A percentile compares a stretch with the other conserved stretches of the same genome.
Conservation (phyloP, 257 asterid species). For the Ballota nigra region DNA sequence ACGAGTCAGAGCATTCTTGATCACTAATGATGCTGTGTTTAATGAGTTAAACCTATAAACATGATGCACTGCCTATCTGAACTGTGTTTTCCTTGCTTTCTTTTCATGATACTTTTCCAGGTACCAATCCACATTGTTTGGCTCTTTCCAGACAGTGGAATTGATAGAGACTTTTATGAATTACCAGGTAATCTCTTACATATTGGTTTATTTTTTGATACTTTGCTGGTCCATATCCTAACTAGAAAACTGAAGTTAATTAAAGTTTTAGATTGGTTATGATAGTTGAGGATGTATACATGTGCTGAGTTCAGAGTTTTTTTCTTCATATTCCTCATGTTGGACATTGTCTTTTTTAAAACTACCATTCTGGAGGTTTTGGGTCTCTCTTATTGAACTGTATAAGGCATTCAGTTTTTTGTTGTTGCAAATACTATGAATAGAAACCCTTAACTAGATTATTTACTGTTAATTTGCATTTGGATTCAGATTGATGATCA, state of each 20-base stretch:
- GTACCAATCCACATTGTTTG: slow-evolving; percentile 93
- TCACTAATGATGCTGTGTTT: neutral
- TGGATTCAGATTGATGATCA: neutral
- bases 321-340: neutral
- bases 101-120: slow-evolving; percentile 31
- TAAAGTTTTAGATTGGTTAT: neutral
- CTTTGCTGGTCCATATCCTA: neutral
- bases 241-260: neutral
- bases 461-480: neutral
- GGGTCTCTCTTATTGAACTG: neutral
- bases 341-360: neutral
- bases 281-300: slow-evolving; percentile 1
- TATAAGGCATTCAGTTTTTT: neutral
- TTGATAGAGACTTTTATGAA: slow-evolving; percentile 97
- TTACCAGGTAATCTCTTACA: slow-evolving; percentile 60
- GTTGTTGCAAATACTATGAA: neutral
- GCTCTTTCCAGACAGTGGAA: slow-evolving; percentile 91
- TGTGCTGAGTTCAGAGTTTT: neutral
- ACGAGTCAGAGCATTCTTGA: neutral
- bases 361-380: neutral
- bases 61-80: neutral
- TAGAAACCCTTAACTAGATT: neutral
- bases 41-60: neutral
- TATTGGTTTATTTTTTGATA: neutral
- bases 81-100: neutral